Evolutionary conservation across 2,329 filamentous ascomycete genomes (phyloP), one percentile per base, ranked within the genome.

Genomic region (Verticillium nubilum): DNA sequence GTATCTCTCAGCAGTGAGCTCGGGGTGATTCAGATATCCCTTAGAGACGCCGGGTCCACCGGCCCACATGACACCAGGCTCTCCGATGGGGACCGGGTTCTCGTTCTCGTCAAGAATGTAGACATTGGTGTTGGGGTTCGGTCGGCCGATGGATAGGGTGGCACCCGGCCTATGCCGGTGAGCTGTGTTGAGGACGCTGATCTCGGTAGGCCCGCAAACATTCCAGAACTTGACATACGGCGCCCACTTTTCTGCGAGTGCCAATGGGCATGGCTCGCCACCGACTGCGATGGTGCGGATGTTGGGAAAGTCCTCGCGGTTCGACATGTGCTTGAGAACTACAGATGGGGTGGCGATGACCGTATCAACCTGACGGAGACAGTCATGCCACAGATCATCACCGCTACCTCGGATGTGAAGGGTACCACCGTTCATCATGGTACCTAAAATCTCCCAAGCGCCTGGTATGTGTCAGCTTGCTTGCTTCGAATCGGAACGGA

Each of bases 401-500:
- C 61, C 62, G 56, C 62, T 63, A 33, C 63, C 63, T n/a, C 63
- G 57, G 54, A 64, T 62, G 57, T 64, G 62, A 28, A 64, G 63
- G 4, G 63, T 63, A 5, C 61, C 61, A 6, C 62, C 62, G 57
- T 63, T 64, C 62, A 63, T 64, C 56, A 63, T 58, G 19, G 62
- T 63, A 1, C 76, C 78, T 9, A 86, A 75, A n/a, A 86, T 81
- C 62, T 86, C 83, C 83, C 84, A 86, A 13, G 83, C 82, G 25
- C 80, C 83, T 84, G 59, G 54, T 3, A 4, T n/a, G 58, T 27
- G 56, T 59, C 23, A 56, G 31, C 23, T n/a, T n/a, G n/a, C n/a
- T n/a, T n/a, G 19, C 12, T 17, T 5, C 29, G 27, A 42, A 17
- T 10, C 13, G 19, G 2, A 5, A 2, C n/a, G 4, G 3, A 12